Conservation (phyloP, 306 rosid species). For the Sechiopsis laciniata region DNA sequence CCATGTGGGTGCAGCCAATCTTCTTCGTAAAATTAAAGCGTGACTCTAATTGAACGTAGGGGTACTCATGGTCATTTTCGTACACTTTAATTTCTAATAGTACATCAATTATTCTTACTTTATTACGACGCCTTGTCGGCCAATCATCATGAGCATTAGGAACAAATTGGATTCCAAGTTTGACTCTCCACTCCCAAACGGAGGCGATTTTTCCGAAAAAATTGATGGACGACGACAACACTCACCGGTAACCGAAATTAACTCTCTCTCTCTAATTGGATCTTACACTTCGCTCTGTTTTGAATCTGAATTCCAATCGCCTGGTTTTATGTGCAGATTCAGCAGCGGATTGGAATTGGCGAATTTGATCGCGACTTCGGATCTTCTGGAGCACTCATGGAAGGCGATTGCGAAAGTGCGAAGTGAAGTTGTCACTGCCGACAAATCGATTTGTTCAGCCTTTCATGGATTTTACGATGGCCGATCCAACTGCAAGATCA, state of each 20-base stretch:
- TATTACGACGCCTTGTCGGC: no score
- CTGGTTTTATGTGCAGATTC: constrained; percentile 34
- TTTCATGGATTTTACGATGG: constrained; percentile 6
- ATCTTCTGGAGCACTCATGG: constrained; percentile 33
- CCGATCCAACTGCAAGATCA: constrained; percentile 16
- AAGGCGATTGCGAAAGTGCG: neutral
- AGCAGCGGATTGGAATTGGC: constrained; percentile 46
- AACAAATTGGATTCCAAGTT: neutral
- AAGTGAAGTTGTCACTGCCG: neutral
- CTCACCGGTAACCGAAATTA: neutral
- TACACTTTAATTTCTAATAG: no score
- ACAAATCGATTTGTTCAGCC: neutral
- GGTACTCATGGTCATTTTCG: no score
- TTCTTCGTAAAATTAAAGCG: no score
- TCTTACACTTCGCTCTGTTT: no score
- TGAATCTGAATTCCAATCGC: neutral
- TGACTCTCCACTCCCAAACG: neutral
- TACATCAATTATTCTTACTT: no score
- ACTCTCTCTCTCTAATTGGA: no score
- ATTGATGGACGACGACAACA: neutral
- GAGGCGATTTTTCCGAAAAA: neutral
- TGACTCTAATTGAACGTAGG: no score
- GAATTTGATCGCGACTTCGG: constrained; percentile 29
- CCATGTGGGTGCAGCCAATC: no score
- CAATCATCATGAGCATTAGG: no score